These are phyloP conservation scores for Lactarius tabidus DNA, from an alignment of 768 basidiomycete species.

Conservation along the genomic window DNA sequence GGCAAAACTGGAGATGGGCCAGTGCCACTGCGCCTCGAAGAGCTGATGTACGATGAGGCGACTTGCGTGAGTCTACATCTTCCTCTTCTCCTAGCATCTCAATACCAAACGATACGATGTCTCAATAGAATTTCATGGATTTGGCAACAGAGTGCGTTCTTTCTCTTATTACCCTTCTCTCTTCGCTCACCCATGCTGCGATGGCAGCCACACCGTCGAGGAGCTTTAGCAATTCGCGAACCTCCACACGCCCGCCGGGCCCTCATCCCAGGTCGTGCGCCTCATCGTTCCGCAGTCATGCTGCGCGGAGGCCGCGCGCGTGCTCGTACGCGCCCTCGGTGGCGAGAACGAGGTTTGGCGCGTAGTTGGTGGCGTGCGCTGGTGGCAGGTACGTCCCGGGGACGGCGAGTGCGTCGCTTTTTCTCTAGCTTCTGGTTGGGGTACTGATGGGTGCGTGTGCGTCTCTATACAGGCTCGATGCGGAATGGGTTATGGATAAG, in stretches of 20 bases:
- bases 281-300: conserved; percentile 67
- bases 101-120: too few relatives aligned
- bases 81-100: too few relatives aligned
- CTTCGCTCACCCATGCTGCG: neutral
- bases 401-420: conserved; percentile 58
- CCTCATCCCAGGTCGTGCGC: conserved; percentile 71
- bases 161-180: neutral
- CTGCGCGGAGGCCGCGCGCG: conserved; percentile 68
- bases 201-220: conserved; percentile 36
- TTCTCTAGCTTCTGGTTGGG: neutral
- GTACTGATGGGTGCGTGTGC: neutral
- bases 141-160: neutral
- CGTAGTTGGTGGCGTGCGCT: conserved; percentile 84
- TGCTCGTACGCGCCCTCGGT: conserved; percentile 74
- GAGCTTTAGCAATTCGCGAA: conserved; percentile 79
- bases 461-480: conserved; percentile 59
- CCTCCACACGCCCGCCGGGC: conserved; percentile 77
- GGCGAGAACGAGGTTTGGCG: conserved; percentile 67
- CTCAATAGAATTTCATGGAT: neutral
- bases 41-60: too few relatives aligned
- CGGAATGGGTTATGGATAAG: conserved; percentile 82
- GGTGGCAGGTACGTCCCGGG: conserved; percentile 91
- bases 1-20: too few relatives aligned
- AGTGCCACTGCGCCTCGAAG: too few relatives aligned
- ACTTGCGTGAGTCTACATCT: too few relatives aligned